Evolutionary conservation across 2,329 filamentous ascomycete genomes (phyloP), one percentile per base, ranked within the genome.

Genomic region (Botrytis aclada): DNA sequence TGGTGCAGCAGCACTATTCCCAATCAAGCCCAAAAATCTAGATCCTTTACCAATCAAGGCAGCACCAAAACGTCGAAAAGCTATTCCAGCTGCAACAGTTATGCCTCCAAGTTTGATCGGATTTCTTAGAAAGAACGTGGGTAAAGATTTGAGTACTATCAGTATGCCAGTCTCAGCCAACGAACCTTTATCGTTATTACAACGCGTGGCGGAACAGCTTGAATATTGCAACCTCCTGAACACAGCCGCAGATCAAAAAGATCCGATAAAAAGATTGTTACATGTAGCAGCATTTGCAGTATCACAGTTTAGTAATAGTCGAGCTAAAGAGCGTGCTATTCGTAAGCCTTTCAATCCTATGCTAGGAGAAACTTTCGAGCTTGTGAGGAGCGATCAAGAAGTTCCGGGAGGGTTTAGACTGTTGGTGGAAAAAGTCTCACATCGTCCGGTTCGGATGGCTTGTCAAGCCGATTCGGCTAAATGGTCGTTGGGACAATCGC

Each of bases 271-370:
- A 76, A 91, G 95, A 12, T 86, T 98, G 18, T 86, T 97, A 70
- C 92, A 95, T 80, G 90, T 99, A 69, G 89, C 94, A 0, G 95
- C 95, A 2, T 99, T 98, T 82, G 96, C 96, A 16, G 85, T 98
- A 29, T 97, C 95, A 16, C 89, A 92, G 75, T 93, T 98, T 77
- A 96, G 94, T 73, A 91, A 89, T 79, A 88, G 88, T 63, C 90
- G 96, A 43, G 90, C 94, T 75, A 97, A 94, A 80, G 96, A 99
- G 82, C 92, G 96, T 58, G 91, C 95, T 4, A 93, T 97, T 74
- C 93, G 96, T 76, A 99, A 99, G 81, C 96, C 96, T 0, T 99
- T 98, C 84, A 99, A 98, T 78, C 96, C 96, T 4, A 92, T 99
- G 84, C 89, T 99, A 0, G 96, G 96, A 66, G 96, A 99, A 83